Conservation (phyloP, 345 rosid species). For the Salix arbutifolia region DNA sequence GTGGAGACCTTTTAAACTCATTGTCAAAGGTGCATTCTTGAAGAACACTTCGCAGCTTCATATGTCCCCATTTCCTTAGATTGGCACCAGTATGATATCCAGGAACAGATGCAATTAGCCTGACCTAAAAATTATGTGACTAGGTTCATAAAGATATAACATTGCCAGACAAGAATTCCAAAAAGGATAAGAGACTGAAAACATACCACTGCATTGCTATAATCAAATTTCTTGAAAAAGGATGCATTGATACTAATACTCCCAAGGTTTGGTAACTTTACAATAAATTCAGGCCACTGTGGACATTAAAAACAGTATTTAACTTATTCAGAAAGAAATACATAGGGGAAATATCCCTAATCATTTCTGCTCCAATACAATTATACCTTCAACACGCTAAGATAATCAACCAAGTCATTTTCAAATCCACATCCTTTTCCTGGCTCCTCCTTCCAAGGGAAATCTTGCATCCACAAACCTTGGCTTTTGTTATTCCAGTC, state of each 20-base stretch:
- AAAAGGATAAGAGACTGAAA: conserved; percentile 7
- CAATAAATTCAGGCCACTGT: conserved; percentile 80
- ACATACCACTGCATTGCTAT: conserved; percentile 53
- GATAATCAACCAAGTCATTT: conserved; percentile 81
- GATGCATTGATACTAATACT: conserved; percentile 59
- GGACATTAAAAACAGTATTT: conserved; percentile 8
- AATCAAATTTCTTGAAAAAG: conserved; percentile 83
- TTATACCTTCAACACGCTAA: conserved; percentile 67
- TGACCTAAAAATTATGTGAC: conserved; percentile 48
- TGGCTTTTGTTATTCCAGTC: conserved; percentile 98
- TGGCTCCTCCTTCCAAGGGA: conserved; percentile 80
- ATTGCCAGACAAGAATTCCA: not conserved
- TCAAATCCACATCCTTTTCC: conserved; percentile 59
- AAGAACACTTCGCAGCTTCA: conserved; percentile 70
- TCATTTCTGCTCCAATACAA: not conserved
- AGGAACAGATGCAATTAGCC: conserved; percentile 85
- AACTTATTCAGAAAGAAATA: not conserved
- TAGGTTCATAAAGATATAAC: not conserved
- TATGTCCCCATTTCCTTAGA: conserved; percentile 88
- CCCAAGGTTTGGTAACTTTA: conserved; percentile 53
- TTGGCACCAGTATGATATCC: conserved; percentile 81
- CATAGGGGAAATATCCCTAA: not conserved
- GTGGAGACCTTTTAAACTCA: conserved; percentile 74
- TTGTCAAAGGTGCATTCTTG: conserved; percentile 68
- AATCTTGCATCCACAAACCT: conserved; percentile 99